A percentile compares a stretch with the other conserved stretches of the same genome.
These are phyloP conservation scores for Ganoderma lucidum DNA, from an alignment of 1,284 basidiomycete species.

Conservation along the genomic window DNA sequence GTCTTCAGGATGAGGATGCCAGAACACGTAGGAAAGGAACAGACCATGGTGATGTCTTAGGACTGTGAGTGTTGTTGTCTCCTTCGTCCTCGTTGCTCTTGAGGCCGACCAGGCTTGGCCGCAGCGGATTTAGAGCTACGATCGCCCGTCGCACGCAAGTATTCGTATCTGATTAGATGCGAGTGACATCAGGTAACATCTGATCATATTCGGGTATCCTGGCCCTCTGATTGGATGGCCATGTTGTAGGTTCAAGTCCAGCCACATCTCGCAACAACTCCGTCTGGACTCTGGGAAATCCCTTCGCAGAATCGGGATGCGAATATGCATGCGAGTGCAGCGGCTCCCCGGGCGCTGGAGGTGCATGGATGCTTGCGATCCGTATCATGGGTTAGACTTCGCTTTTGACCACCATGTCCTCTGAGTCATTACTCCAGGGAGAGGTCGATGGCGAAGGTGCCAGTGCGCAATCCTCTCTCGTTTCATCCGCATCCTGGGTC, in stretches of 20 bases:
- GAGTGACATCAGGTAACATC: constrained; percentile 14
- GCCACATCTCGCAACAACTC: not conserved
- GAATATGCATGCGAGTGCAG: not conserved
- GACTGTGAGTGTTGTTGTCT: not conserved
- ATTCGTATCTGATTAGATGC: constrained; percentile 28
- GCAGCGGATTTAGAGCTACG: not conserved
- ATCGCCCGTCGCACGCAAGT: not conserved
- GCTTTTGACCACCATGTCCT: constrained; percentile 2
- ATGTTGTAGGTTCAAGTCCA: not conserved
- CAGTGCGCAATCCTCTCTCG: too few relatives aligned
- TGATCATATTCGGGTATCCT: constrained; percentile 1
- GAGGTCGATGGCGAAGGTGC: not conserved
- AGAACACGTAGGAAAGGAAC: constrained; percentile 2
- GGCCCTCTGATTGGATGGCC: constrained; percentile 23
- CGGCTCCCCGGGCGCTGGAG: not conserved
- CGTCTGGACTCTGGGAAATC: not conserved
- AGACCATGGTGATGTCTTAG: constrained; percentile 15
- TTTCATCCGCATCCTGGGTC: not conserved
- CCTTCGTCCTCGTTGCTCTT: not conserved
- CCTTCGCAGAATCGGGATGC: not conserved
- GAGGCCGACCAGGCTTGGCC: not conserved
- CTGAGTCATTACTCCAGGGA: not conserved
- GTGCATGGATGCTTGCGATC: not conserved
- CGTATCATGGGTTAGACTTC: not conserved
- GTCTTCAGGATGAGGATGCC: not conserved